Conservation (phyloP, 306 rosid species). For the Medicago arabica region DNA sequence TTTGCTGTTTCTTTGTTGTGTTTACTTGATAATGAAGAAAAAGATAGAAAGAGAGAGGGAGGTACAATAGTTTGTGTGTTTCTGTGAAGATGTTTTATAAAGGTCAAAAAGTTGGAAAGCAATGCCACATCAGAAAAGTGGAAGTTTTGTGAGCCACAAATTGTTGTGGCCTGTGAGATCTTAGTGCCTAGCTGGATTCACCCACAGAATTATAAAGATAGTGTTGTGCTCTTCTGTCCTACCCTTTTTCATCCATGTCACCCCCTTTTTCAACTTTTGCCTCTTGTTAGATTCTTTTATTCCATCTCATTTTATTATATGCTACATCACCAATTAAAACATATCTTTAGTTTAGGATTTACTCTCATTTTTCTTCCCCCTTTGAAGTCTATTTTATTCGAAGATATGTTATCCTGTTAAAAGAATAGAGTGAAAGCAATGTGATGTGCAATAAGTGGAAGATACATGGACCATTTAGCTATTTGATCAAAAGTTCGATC, state of each 20-base stretch:
- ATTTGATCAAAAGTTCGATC: no score
- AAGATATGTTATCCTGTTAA: no score
- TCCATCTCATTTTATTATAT: no score
- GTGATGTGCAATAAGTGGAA: no score
- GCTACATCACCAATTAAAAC: no score
- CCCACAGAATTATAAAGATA: not conserved
- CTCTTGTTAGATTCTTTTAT: not conserved
- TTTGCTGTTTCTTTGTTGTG: not conserved
- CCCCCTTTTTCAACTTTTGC: not conserved
- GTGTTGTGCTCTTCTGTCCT: not conserved
- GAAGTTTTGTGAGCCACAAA: constrained; percentile 11
- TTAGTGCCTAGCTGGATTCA: not conserved
- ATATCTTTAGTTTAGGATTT: no score
- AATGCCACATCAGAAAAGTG: not conserved
- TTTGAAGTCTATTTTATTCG: no score
- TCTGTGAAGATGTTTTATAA: not conserved
- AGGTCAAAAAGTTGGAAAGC: not conserved
- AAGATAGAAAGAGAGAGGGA: not conserved
- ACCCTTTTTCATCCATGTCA: not conserved
- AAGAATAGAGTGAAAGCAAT: no score
- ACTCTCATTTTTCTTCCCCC: no score
- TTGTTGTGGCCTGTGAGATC: constrained; percentile 6
- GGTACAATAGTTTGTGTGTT: not conserved
- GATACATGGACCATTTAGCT: no score
- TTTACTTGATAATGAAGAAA: not conserved